phyloP scores from a whole-genome alignment of 805 yeast species.

The Lachancea thermotolerans region DNA sequence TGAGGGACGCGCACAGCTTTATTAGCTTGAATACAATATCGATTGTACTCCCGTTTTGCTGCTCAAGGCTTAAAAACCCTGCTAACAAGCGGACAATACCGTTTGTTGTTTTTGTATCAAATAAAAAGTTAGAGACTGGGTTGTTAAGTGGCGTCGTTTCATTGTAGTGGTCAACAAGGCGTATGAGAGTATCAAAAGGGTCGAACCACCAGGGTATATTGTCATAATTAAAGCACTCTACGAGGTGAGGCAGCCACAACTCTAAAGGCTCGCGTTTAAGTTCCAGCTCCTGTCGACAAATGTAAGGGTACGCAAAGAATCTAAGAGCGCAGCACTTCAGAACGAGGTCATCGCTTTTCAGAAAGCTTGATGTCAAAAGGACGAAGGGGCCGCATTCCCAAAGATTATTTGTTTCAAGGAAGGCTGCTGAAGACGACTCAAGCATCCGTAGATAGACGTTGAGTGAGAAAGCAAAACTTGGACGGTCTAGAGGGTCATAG shows the following conservation, averaged over 20 bases:
- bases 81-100: conserved; percentile 22
- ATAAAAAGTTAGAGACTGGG: conserved; percentile 21
- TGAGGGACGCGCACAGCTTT: conserved; percentile 22
- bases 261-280: conserved; percentile 13
- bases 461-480: conserved; percentile 14
- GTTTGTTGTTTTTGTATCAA: conserved; percentile 20
- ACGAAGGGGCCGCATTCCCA: conserved; percentile 15
- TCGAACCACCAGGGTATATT: conserved; percentile 30
- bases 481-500: conserved; percentile 15
- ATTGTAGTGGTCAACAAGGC: conserved; percentile 20
- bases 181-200: conserved; percentile 22
- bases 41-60: conserved; percentile 14
- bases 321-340: conserved; percentile 20
- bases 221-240: conserved; percentile 20
- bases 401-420: background rate
- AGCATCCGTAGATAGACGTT: conserved; percentile 10
- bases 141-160: conserved; percentile 20
- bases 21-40: conserved; percentile 20
- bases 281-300: conserved; percentile 11
- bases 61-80: conserved; percentile 15
- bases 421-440: background rate
- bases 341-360: conserved; percentile 18
- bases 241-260: conserved; percentile 22
- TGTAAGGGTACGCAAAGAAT: conserved; percentile 16
- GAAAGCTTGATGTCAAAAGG: conserved; percentile 18